A percentile compares a stretch with the other conserved stretches of the same genome.
These are phyloP conservation scores for Alternaria alternata DNA, from an alignment of 2,329 filamentous ascomycete species.

Conservation along the genomic window DNA sequence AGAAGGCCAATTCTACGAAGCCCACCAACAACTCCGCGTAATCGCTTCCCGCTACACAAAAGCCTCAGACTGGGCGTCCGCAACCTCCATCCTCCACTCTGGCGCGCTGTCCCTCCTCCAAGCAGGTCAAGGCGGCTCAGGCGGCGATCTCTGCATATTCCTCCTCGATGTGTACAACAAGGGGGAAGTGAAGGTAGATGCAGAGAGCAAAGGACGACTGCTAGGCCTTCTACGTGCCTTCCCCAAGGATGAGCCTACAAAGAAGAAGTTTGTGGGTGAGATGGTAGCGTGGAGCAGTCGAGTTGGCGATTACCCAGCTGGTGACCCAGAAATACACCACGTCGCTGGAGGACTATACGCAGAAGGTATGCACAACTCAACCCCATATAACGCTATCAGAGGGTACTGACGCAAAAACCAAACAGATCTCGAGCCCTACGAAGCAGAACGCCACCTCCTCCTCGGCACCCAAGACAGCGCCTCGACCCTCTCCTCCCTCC, in stretches of 20 bases:
- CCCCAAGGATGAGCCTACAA: slow-evolving; percentile 81
- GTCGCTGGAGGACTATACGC: slow-evolving; percentile 87
- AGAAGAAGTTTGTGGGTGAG: slow-evolving; percentile 91
- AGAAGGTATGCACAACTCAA: slow-evolving; percentile 61
- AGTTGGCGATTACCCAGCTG: slow-evolving; percentile 85
- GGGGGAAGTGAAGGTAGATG: slow-evolving; percentile 79
- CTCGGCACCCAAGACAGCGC: slow-evolving; percentile 90
- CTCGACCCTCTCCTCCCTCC: slow-evolving; percentile 78
- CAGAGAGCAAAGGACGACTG: slow-evolving; percentile 75
- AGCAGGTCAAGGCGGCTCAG: slow-evolving; percentile 91
- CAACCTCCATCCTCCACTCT: slow-evolving; percentile 83
- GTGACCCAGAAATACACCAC: slow-evolving; percentile 94
- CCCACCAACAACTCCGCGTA: slow-evolving; percentile 96
- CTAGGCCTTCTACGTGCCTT: slow-evolving; percentile 84
- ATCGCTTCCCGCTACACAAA: slow-evolving; percentile 95
- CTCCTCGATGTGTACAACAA: slow-evolving; percentile 92
- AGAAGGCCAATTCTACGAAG: slow-evolving; percentile 96
- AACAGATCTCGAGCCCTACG: slow-evolving; percentile 85
- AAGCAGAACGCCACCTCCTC: slow-evolving; percentile 88
- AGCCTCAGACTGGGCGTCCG: slow-evolving; percentile 80
- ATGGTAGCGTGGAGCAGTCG: slow-evolving; percentile 89
- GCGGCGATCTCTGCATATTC: slow-evolving; percentile 87
- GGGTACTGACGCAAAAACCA: neutral
- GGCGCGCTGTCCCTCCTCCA: slow-evolving; percentile 87
- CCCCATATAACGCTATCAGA: neutral